phyloP scores from a whole-genome alignment of 2,329 filamentous ascomycete genomes.

The Nemania sp. region DNA sequence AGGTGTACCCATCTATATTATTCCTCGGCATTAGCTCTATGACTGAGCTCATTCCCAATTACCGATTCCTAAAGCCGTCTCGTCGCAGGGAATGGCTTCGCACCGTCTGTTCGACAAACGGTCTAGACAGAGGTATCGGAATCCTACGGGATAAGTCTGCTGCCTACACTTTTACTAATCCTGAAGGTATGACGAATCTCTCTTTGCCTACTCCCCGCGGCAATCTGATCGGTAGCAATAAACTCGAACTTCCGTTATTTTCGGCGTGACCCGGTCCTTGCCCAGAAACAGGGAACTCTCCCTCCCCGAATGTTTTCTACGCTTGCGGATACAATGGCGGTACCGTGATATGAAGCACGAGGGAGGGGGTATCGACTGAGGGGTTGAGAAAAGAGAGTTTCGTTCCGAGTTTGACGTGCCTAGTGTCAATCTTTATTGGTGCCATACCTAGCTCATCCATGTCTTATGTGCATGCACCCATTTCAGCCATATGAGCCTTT shows the following conservation, averaged over 20 bases:
- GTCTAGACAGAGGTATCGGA: background rate
- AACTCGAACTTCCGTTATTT: background rate
- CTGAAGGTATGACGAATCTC: background rate
- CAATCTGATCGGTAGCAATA: background rate
- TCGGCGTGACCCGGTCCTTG: background rate
- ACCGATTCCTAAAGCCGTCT: constrained; percentile 6
- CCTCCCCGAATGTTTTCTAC: background rate
- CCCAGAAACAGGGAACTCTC: background rate
- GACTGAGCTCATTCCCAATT: constrained; percentile 12
- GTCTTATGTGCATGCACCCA: constrained; percentile 25
- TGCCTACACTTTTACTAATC: background rate
- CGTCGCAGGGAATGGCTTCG: background rate
- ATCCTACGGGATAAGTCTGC: background rate
- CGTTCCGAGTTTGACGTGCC: constrained; percentile 28
- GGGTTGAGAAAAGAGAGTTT: constrained; percentile 29
- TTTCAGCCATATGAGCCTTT: constrained; percentile 24
- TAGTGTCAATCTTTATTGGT: constrained; percentile 25
- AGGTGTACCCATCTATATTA: background rate
- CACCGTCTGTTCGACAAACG: constrained; percentile 14
- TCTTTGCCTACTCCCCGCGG: background rate
- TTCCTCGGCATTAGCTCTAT: background rate
- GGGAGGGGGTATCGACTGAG: constrained; percentile 19
- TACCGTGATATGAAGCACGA: constrained; percentile 20
- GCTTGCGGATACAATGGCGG: background rate
- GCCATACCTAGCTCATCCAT: constrained; percentile 26